phyloP scores from a whole-genome alignment of 2,329 filamentous ascomycete species.

The Xylaria polymorpha region DNA sequence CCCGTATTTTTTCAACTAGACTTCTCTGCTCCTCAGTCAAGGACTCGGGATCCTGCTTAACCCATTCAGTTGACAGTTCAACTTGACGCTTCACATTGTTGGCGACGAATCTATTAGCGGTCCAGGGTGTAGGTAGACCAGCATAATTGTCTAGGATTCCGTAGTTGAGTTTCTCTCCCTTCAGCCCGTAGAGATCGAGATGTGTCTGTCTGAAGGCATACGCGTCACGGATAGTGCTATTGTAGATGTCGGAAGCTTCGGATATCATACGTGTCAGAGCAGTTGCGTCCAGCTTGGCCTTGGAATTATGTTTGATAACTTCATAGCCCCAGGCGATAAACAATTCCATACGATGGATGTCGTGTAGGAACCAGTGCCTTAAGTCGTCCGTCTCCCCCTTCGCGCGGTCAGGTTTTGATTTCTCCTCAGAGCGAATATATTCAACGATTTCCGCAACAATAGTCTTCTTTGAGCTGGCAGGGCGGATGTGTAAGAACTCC shows the following conservation, averaged over 20 bases:
- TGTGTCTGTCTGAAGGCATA: constrained; percentile 79
- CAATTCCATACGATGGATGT: constrained; percentile 76
- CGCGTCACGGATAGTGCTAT: constrained; percentile 75
- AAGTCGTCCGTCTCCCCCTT: constrained; percentile 81
- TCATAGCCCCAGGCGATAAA: constrained; percentile 84
- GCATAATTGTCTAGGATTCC: constrained; percentile 75
- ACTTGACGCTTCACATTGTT: constrained; percentile 71
- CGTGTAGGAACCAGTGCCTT: constrained; percentile 87
- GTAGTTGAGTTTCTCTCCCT: constrained; percentile 71
- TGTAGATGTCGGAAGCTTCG: constrained; percentile 75
- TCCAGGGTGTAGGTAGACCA: constrained; percentile 85
- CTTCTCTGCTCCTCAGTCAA: constrained; percentile 49
- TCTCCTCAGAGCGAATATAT: constrained; percentile 80
- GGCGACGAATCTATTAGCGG: constrained; percentile 72
- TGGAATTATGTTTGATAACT: constrained; percentile 78
- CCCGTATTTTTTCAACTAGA: constrained; percentile 59
- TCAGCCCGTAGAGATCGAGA: constrained; percentile 77
- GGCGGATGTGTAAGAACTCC: constrained; percentile 68
- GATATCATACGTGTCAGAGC: constrained; percentile 67
- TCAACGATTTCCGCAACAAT: constrained; percentile 80
- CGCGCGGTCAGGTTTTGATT: constrained; percentile 72
- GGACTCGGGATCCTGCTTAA: constrained; percentile 58
- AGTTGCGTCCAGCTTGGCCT: constrained; percentile 67
- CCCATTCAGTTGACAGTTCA: constrained; percentile 68
- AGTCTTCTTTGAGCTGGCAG: constrained; percentile 72